Conservation (phyloP, 768 basidiomycete genomes). For the Dioszegia crocea region DNA sequence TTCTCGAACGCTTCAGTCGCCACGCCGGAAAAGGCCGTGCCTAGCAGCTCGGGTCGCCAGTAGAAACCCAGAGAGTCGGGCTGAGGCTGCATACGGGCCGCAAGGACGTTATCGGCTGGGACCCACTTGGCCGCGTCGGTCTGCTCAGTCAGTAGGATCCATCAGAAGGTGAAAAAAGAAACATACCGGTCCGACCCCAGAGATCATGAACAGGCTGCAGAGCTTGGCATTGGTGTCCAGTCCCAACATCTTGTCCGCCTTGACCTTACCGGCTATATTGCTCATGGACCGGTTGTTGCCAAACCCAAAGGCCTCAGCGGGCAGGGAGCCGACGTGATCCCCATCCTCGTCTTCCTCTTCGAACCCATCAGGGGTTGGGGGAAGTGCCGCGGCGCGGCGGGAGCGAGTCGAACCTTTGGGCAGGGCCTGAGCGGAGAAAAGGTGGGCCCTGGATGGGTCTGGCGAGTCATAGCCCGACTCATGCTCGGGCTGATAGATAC, state of each 20-base stretch:
- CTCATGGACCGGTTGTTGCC: constrained; percentile 2
- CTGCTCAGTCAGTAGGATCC: constrained; percentile 7
- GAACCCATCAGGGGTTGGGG: neutral
- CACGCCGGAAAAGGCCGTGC: constrained; percentile 36
- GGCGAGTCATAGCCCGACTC: neutral
- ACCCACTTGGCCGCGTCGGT: constrained; percentile 39
- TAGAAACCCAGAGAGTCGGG: constrained; percentile 37
- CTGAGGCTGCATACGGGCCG: constrained; percentile 26
- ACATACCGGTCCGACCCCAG: constrained; percentile 38
- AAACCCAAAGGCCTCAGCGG: constrained; percentile 1
- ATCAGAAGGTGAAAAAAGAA: no score
- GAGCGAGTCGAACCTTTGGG: no score
- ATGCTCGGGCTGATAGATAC: neutral
- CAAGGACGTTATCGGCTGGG: constrained; percentile 31
- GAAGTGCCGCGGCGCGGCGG: no score
- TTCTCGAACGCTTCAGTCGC: constrained; percentile 12
- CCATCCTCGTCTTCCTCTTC: constrained; percentile 1
- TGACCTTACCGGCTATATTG: constrained; percentile 6
- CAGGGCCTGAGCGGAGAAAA: no score
- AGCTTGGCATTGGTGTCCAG: constrained; percentile 29
- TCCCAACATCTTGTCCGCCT: constrained; percentile 36
- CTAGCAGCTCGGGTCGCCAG: constrained; percentile 45
- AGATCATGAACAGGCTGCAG: constrained; percentile 39
- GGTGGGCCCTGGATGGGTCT: neutral
- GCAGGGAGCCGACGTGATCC: constrained; percentile 1